Evolutionary conservation across 805 yeast genomes (phyloP).

Genomic region (Maudiozyma bulderi): DNA sequence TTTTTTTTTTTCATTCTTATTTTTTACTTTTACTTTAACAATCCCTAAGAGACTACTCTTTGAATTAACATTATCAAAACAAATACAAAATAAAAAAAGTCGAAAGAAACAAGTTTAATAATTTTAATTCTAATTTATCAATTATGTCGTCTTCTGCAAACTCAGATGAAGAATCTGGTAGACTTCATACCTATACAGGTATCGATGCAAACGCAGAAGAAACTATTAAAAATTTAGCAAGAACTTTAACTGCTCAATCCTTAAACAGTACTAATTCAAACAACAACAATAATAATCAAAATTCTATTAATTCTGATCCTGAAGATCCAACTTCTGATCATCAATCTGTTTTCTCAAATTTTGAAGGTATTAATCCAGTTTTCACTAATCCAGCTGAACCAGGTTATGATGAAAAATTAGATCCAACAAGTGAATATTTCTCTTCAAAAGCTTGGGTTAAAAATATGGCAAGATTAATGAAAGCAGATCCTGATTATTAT

Average conservation of each 20-base stretch:
- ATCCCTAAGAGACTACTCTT: no score
- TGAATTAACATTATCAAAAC: no score
- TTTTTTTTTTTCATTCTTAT: no score
- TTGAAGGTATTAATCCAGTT: slow-evolving; percentile 16
- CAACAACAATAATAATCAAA: background rate
- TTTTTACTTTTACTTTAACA: no score
- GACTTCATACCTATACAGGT: slow-evolving; percentile 17
- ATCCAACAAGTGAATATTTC: slow-evolving; percentile 51
- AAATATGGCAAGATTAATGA: slow-evolving; percentile 43
- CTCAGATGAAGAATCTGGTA: background rate
- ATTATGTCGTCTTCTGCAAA: background rate
- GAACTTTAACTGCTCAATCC: slow-evolving; percentile 24
- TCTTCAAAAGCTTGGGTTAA: slow-evolving; percentile 54
- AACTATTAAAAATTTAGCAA: slow-evolving; percentile 32
- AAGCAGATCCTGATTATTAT: slow-evolving; percentile 50
- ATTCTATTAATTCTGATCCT: background rate
- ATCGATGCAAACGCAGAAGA: slow-evolving; percentile 24
- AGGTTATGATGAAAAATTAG: slow-evolving; percentile 37
- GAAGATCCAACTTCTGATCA: background rate
- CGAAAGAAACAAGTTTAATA: background rate
- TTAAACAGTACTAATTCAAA: background rate
- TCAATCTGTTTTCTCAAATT: slow-evolving; percentile 5
- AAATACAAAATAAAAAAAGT: no score
- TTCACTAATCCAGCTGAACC: slow-evolving; percentile 7
- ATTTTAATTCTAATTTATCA: background rate